These are phyloP conservation scores for Phalaenopsis hybrid DNA, from an alignment of 116 monocot genomes.

Conservation along the genomic window DNA sequence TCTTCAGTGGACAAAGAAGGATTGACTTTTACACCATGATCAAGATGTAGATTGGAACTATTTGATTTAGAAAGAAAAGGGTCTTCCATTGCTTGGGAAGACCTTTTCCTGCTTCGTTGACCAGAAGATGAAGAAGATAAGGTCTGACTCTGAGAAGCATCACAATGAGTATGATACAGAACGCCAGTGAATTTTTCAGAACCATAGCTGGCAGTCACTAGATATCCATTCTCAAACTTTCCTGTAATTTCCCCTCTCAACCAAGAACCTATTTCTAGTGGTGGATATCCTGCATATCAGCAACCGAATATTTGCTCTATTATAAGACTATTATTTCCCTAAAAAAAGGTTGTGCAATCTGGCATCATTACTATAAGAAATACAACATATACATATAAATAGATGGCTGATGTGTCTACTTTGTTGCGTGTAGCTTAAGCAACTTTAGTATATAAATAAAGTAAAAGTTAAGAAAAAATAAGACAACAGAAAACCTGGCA, in stretches of 20 bases:
- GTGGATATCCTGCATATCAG: constrained; percentile 2
- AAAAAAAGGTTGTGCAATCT: not conserved
- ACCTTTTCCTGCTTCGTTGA: constrained; percentile 5
- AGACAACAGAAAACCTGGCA: not conserved
- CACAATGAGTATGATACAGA: constrained; percentile 19
- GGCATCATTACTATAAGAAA: not conserved
- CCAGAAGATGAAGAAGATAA: not conserved
- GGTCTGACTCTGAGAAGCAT: not conserved
- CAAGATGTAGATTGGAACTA: not conserved
- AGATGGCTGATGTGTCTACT: not conserved
- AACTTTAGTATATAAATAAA: not conserved
- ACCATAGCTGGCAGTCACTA: constrained; percentile 21
- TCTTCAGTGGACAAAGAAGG: not conserved
- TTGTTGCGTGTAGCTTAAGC: not conserved
- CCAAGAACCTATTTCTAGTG: constrained; percentile 16
- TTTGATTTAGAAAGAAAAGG: not conserved
- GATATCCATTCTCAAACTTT: constrained; percentile 34
- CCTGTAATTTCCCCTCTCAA: constrained; percentile 27
- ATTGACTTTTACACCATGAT: not conserved
- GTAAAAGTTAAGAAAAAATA: not conserved
- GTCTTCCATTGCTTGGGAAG: constrained; percentile 3
- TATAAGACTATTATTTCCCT: not conserved
- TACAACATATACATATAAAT: not conserved
- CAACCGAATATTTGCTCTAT: not conserved
- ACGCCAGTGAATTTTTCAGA: constrained; percentile 20